Evolutionary conservation across 2,329 filamentous ascomycete genomes (phyloP).

Genomic region (Claviceps citrina): DNA sequence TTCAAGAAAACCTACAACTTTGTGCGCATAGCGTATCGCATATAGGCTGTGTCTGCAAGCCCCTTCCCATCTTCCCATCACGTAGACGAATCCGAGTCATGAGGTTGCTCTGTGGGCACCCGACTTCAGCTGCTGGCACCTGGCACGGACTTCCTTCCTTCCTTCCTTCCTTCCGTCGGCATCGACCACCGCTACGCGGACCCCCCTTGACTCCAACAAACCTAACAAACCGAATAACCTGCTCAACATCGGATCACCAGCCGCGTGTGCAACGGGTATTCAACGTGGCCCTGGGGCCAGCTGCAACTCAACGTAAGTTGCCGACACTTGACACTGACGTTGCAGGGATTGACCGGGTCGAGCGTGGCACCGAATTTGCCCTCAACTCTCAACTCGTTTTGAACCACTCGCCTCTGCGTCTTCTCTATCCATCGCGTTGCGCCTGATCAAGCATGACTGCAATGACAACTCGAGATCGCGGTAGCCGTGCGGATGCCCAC

Average conservation of each 20-base stretch:
- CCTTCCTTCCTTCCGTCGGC: not conserved
- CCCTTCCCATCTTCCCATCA: not conserved
- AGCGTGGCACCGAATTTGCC: not conserved
- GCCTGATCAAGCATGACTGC: not conserved
- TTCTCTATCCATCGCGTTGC: not conserved
- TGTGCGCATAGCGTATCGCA: too few species aligned
- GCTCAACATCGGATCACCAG: not conserved
- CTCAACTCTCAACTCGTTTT: not conserved
- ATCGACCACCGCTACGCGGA: not conserved
- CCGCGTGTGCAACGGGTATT: constrained; percentile 1
- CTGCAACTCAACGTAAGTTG: not conserved
- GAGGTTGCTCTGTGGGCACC: not conserved
- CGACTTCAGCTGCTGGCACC: not conserved
- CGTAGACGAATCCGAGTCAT: constrained; percentile 1
- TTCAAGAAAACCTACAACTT: too few species aligned
- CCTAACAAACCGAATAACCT: not conserved
- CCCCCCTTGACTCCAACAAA: too few species aligned
- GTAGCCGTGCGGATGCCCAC: not conserved
- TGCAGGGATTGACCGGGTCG: not conserved
- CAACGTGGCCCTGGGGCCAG: not conserved
- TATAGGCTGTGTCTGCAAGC: not conserved
- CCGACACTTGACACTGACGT: not conserved
- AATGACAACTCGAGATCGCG: not conserved
- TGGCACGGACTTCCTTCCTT: not conserved
- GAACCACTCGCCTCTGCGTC: not conserved